Percentiles rank a stretch among this genome's conserved stretches.
These are phyloP conservation scores for Bruguiera hainesii DNA, from an alignment of 441 rosid genomes.

Conservation along the genomic window DNA sequence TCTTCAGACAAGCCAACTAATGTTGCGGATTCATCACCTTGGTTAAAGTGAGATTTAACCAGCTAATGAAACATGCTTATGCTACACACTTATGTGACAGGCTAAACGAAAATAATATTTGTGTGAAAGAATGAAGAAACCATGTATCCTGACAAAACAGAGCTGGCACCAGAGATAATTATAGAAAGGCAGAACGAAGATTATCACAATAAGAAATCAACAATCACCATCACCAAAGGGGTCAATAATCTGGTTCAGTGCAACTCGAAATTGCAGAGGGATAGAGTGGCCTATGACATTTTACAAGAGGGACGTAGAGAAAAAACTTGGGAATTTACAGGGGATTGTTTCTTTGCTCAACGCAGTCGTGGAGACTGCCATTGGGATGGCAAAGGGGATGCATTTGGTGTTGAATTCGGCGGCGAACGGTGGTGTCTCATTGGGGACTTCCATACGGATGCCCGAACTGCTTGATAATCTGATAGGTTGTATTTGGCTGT, in stretches of 20 bases:
- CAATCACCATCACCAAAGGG: conserved; percentile 13
- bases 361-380: conserved; percentile 35
- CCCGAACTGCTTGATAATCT: conserved; percentile 15
- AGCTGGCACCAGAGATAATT: too few relatives aligned
- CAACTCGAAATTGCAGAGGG: conserved; percentile 29
- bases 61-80: too few relatives aligned
- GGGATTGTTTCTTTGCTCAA: conserved; percentile 22
- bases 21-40: too few relatives aligned
- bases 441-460: conserved; percentile 28
- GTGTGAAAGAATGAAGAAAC: too few relatives aligned
- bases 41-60: too few relatives aligned
- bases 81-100: too few relatives aligned
- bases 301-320: conserved; percentile 14
- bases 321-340: conserved; percentile 24
- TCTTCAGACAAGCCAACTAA: too few relatives aligned
- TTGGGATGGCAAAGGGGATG: conserved; percentile 29
- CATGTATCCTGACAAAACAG: too few relatives aligned
- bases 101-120: too few relatives aligned
- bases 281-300: conserved; percentile 21
- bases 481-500: conserved; percentile 12
- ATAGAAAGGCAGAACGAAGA: too few relatives aligned
- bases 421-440: conserved; percentile 31
- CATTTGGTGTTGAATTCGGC: conserved; percentile 21
- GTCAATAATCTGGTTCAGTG: conserved; percentile 13
- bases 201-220: too few relatives aligned